Evolutionary conservation across 2,329 filamentous ascomycete genomes (phyloP), one percentile per base, ranked within the genome.

Genomic region (Fusarium verticillioides): DNA sequence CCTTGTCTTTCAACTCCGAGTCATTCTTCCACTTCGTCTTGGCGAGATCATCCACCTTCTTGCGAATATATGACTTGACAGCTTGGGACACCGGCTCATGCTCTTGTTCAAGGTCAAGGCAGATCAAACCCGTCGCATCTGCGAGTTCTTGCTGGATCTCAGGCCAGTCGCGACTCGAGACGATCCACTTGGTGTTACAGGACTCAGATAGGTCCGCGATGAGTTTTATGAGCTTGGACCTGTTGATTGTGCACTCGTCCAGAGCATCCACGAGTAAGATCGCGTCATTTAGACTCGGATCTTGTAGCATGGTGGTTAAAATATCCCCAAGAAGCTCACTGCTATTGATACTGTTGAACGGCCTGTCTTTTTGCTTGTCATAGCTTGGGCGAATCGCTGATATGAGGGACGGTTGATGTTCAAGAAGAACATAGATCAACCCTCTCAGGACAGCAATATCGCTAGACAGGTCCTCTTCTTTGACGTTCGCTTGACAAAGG

Each of bases 71-170:
- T 13, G 3, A 32, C 0, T 18, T 23, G 21, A 50, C 46, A 7
- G 28, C 46, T 1, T 2, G 21, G 0, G 46, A n/a, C 0, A 50
- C 2, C 0, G 28, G 1, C 2, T 32, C 46, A 0, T 13, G 21
- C 0, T 50, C 15, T 9, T 18, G 0, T 1, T 32, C 21, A 18
- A 50, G 28, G 15, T 23, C 4, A 0, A 50, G 10, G 0, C 15
- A 1, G 0, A 49, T 23, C 15, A 49, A 5, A 0, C 21, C 46
- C 1, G 4, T n/a, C 0, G 11, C 8, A n/a, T 7, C 21, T 9
- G 5, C 3, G 7, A 56, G 8, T 0, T 56, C 37, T 0, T 56
- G 10, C 0, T 0, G 2, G 0, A 56, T 42, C 2, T 30, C 28
- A 1, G 52, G 52, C 52, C 52, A 56, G 8, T 19, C 2, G 2